Base-by-base conservation (phyloP, 148 eudicot genomes). In the Rhododendron henanense region DNA sequence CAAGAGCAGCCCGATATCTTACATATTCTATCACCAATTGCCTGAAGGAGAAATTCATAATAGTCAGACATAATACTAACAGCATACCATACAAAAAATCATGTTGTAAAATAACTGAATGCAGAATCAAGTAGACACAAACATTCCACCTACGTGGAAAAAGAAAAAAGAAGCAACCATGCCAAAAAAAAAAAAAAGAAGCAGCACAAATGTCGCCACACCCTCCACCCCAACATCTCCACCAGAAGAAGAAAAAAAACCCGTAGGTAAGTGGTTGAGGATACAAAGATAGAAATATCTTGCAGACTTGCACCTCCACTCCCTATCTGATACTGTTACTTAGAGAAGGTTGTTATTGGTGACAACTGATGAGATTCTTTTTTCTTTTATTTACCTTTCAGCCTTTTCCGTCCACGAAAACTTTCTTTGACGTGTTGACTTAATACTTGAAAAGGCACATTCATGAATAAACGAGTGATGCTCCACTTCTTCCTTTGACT, bases 321-420 rank as follows among this genome's bases (percentile, higher is more conserved):
- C 39, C 39, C 63, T 79, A 50, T 47, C 82, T 28, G 35, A 80
- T 50, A 16, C 28, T 45, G 1, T 25, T 0, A 79, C 59, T 44
- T 6, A n/a, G 11, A 11, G 78, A 37, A 73, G 65, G 35, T 71
- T 47, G 65, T 31, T 18, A 33, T 31, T 84, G 47, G 31, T 71
- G 65, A 48, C 67, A 33, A 14, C 13, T 23, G 71, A 76, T 37
- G 84, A 59, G 25, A 59, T 37, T 81, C 47, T 18, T 31, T 35
- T 15, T 41, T 71, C 78, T 33, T 51, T 9, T 84, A 83, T 84
- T 90, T 91, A 97, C 99, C 98, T 95, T 85, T 97, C 99, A 82
- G 96, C 90, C 65, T 88, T 89, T 87, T 94, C 99, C 77, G 95
- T 93, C 99, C 99, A 97, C 25, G 84, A 84, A 85, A 92, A 94